Evolutionary conservation across 2,329 filamentous ascomycete species (phyloP), one percentile per base, ranked within the genome.

Genomic region (Passalora sequoiae): DNA sequence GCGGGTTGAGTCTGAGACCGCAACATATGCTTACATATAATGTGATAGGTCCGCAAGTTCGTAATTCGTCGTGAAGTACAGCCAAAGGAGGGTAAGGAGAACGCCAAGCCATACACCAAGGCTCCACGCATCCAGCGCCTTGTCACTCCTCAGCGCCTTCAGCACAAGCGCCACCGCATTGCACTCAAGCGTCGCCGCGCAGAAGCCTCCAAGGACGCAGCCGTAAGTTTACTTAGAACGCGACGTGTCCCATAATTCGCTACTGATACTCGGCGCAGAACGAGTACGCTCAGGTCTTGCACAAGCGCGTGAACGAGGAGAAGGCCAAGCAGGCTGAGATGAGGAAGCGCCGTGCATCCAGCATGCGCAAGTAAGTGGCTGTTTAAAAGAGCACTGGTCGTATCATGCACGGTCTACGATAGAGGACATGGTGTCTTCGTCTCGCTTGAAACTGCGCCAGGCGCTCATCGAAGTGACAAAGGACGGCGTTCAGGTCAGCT

Each of bases 81-180:
- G 78, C 86, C 88, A 70, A 94, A 94, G 85, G 51, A 53, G 51
- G 51, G 51, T 46, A 86, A 84, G 69, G 92, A 97, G 81, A 91
- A 89, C 76, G 94, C 92, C 78, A 85, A 87, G 77, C 76, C 89
- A 65, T 97, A 97, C 84, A 96, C 91, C 85, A 98, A 98, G 87
- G 92, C 92, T 66, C 92, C 92, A 74, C 94, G 91, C 82, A 98
- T 98, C 77, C 92, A 98, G 84, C 88, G 92, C 72, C 88, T 98
- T 66, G 89, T 98, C 66, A 98, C 92, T 68, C 92, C 92, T 72
- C 92, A 97, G 79, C 92, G 92, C 73, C 89, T 98, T 69, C 92
- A 98, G 83, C 92, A 95, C 86, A 98, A 97, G 87, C 89, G 92
- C 68, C 92, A 97, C 81, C 82, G 89, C 65, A 78, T 94, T 67